Percentiles rank a stretch among this genome's conserved stretches.
These are phyloP conservation scores for Cercospora sojina DNA, from an alignment of 2,329 filamentous ascomycete genomes.

Conservation along the genomic window DNA sequence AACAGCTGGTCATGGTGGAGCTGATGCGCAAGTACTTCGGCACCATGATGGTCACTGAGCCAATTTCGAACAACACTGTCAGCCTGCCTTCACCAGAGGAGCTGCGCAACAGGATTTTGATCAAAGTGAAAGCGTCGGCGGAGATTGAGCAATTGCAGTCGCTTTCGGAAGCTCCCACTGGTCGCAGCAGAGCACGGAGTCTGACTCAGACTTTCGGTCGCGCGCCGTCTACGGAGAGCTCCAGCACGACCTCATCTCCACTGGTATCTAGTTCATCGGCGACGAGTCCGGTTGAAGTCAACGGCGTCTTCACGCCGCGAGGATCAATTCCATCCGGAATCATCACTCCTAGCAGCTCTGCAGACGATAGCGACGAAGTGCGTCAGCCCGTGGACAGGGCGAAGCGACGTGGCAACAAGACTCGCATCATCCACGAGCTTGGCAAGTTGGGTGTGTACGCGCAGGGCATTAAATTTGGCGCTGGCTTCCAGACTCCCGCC, in stretches of 20 bases:
- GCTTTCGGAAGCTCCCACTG: constrained; percentile 37
- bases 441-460: constrained; percentile 81
- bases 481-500: constrained; percentile 72
- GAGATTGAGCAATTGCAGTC: constrained; percentile 45
- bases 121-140: constrained; percentile 88
- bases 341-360: constrained; percentile 58
- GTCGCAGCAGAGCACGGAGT: constrained; percentile 57
- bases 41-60: constrained; percentile 72
- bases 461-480: constrained; percentile 71
- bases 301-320: constrained; percentile 50
- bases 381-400: constrained; percentile 58
- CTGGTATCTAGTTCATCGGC: constrained; percentile 52
- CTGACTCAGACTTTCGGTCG: constrained; percentile 74
- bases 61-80: constrained; percentile 65
- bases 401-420: constrained; percentile 65
- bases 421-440: constrained; percentile 81
- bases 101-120: constrained; percentile 76
- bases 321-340: constrained; percentile 57
- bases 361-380: constrained; percentile 74
- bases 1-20: constrained; percentile 84
- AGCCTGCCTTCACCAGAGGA: constrained; percentile 82
- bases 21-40: constrained; percentile 86
- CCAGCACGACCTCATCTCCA: constrained; percentile 49
- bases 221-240: constrained; percentile 60
- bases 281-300: constrained; percentile 51